These are phyloP conservation scores for Adansonia digitata DNA, from an alignment of 345 rosid genomes.

Conservation along the genomic window DNA sequence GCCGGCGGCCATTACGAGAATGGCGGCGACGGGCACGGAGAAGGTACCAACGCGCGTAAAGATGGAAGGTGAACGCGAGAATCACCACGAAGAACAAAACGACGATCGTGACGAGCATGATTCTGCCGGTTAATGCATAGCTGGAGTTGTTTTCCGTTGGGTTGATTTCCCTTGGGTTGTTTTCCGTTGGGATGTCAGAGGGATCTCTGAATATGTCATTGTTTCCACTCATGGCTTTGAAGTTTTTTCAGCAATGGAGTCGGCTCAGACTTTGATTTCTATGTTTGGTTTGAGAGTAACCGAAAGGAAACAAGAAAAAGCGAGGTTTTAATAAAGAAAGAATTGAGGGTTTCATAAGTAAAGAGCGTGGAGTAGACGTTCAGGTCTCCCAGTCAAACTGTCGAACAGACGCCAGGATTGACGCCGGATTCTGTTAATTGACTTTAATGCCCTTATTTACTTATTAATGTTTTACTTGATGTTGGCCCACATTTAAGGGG, in stretches of 20 bases:
- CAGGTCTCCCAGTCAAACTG: background rate
- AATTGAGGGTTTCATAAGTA: background rate
- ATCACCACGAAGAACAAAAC: constrained; percentile 68
- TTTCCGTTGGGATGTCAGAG: background rate
- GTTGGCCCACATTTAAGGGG: background rate
- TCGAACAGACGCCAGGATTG: constrained; percentile 12
- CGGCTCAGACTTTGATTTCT: background rate
- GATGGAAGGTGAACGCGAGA: constrained; percentile 61
- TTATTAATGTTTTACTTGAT: background rate
- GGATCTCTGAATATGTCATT: background rate
- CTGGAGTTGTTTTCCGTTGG: background rate
- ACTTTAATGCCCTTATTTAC: background rate
- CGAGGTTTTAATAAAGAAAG: too few relatives aligned
- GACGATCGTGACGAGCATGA: constrained; percentile 65
- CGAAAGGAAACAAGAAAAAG: too few relatives aligned
- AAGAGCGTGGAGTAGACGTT: background rate
- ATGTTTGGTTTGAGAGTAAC: background rate
- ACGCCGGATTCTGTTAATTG: background rate
- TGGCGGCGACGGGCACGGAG: constrained; percentile 62
- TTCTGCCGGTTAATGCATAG: constrained; percentile 60
- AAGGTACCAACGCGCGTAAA: constrained; percentile 90
- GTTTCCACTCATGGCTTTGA: background rate
- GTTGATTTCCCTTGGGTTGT: background rate
- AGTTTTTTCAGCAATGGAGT: background rate
- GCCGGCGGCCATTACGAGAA: constrained; percentile 36